These are phyloP conservation scores for Tieghemostelium lacteum DNA, from an alignment of 78 protist species.

Conservation along the genomic window DNA sequence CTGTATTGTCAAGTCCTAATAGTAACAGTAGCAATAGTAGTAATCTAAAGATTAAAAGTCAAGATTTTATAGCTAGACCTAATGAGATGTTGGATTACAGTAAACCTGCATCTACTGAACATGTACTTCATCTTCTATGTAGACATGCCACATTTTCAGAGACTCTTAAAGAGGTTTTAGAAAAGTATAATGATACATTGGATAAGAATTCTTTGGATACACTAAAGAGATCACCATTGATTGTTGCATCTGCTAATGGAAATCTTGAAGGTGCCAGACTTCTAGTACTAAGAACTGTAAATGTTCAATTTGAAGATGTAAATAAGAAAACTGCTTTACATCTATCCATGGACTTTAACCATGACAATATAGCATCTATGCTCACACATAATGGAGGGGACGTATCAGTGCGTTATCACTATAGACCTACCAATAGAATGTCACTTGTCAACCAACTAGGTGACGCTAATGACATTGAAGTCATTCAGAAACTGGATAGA, in stretches of 20 bases:
- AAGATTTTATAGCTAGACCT: background rate
- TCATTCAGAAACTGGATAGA: conserved; percentile 36
- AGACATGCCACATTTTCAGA: conserved; percentile 31
- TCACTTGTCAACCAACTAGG: background rate
- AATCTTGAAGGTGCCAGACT: conserved; percentile 32
- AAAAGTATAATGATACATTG: too few relatives aligned
- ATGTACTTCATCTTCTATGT: conserved; percentile 10
- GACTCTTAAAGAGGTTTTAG: conserved; percentile 2
- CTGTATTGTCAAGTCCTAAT: background rate
- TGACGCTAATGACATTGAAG: conserved; percentile 11
- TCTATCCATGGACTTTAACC: conserved; percentile 23
- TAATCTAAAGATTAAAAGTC: background rate
- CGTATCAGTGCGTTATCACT: conserved; percentile 24
- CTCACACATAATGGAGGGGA: conserved; percentile 42
- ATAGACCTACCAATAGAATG: conserved; percentile 2
- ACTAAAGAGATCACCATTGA: conserved; percentile 18
- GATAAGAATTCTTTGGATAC: conserved; percentile 15
- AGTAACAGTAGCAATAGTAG: background rate
- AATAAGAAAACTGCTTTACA: conserved; percentile 55
- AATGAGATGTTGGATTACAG: background rate
- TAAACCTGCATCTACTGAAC: conserved; percentile 17
- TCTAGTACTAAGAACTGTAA: background rate
- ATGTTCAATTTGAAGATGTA: background rate
- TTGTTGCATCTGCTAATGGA: conserved; percentile 54
- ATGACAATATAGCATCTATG: conserved; percentile 47